Evolutionary conservation across 257 asterid species (phyloP), one percentile per base, ranked within the genome.

Genomic region (Plectranthus barbatus): DNA sequence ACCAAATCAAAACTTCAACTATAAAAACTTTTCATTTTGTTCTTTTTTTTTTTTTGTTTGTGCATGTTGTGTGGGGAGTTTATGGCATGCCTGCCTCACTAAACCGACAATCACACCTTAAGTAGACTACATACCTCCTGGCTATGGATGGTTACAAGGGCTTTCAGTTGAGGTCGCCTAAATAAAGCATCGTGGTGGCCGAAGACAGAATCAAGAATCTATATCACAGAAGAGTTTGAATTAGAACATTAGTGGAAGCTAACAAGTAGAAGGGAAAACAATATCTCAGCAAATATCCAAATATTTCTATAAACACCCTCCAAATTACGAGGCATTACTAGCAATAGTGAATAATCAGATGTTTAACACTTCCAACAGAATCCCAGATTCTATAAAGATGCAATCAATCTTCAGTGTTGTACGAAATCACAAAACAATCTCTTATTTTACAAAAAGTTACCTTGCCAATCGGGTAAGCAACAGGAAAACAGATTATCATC

Each of bases 81-180:
- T 17, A 60, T 55, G 45, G 14, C 44, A 66, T 34, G 19, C 26
- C 15, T 6, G n/a, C 12, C 34, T 37, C 20, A 18, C 21, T 50
- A 37, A 18, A 68, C 26, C 24, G 46, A n/a, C 26, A 51, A 24
- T 41, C 49, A 55, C 67, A 14, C 61, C 21, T 48, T 54, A 31
- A 37, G 68, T 47, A 52, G 68, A 73, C 21, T 64, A 5, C 64
- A 39, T 77, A 85, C 99, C 97, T 93, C 99, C 72, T 82, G 90
- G 72, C 94, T 60, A 67, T 93, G 99, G 70, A 93, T 87, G 45
- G 96, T 83, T 68, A 93, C 99, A 47, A 93, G 96, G 47, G 96
- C 99, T 77, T 93, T 93, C 77, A 93, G 66, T 66, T 93, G 99
- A 69, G 97, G 96, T 61, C 97, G 84, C 73, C 99, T 85, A 60